Evolutionary conservation across 805 yeast species (phyloP), one percentile per base, ranked within the genome.

Genomic region (Ogataea nitratoaversa): DNA sequence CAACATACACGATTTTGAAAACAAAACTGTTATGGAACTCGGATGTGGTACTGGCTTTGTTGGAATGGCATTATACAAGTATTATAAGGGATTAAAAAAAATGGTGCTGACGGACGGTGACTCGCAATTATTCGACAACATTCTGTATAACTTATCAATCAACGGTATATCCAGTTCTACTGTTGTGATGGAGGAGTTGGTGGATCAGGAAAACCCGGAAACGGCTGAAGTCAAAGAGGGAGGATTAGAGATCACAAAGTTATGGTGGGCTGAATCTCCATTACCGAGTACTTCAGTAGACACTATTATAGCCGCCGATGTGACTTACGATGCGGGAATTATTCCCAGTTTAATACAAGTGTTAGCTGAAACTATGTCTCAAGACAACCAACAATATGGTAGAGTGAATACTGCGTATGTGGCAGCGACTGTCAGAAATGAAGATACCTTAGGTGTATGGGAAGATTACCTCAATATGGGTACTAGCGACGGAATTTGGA

Each of bases 1-100:
- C 17, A 33, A 23, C n/a, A 3, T 24, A 4, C 8, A 23, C 20
- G 37, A 50, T 3, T 52, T 64, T 14, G 43, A 40, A 2, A 55
- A 54, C n/a, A 53, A 54, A 25, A 55, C 54, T 0, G 63, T 84
- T 0, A 56, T 86, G 9, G 98, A 90, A 52, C 57, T 90, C 19
- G 98, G 98, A 0, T 75, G 93, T 9, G 98, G 98, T 0, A 88
- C 97, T 0, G 97, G 96, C 0, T 62, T 91, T 7, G 82, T 85
- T 1, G 79, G 90, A 2, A 46, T 84, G 23, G 60, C 75, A 1
- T 44, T 76, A 5, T 49, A 60, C 16, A 66, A 63, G 41, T 50
- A 57, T 32, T 47, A 42, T 20, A 31, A 42, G 8, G 23, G 38
- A 17, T 12, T 47, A 1, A 30, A 35, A 7, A 48, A 45, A 27